These are phyloP conservation scores for Malassezia sympodialis DNA, from an alignment of 1,284 basidiomycete genomes.

Conservation along the genomic window DNA sequence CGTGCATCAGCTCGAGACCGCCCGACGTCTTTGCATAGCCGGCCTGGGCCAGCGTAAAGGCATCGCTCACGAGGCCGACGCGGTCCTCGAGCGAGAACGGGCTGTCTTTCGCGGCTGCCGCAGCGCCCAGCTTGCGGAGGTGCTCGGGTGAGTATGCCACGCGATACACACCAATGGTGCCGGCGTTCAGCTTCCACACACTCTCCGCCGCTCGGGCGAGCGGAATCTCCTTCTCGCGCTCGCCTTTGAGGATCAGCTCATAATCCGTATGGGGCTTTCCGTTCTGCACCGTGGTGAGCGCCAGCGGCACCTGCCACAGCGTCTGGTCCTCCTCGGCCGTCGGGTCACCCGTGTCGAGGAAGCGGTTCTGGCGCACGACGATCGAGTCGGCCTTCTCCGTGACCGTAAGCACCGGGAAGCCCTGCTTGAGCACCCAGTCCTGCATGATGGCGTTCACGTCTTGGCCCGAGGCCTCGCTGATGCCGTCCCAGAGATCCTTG, in stretches of 20 bases:
- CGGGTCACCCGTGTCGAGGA: slow-evolving; percentile 66
- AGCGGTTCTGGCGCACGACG: slow-evolving; percentile 67
- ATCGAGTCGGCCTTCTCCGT: slow-evolving; percentile 56
- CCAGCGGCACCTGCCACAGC: slow-evolving; percentile 74
- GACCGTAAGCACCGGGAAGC: slow-evolving; percentile 67
- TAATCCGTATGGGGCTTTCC: slow-evolving; percentile 60
- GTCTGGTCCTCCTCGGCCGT: slow-evolving; percentile 72
- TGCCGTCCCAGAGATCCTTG: slow-evolving; percentile 77
- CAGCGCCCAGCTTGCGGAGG: slow-evolving; percentile 64
- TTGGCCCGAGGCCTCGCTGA: slow-evolving; percentile 63
- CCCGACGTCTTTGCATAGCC: slow-evolving; percentile 66
- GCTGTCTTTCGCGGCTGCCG: slow-evolving; percentile 60
- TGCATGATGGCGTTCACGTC: slow-evolving; percentile 75
- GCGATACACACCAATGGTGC: slow-evolving; percentile 78
- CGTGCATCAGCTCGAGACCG: slow-evolving; percentile 62
- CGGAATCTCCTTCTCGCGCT: slow-evolving; percentile 59
- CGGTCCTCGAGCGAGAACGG: slow-evolving; percentile 70
- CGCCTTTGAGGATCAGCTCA: slow-evolving; percentile 57
- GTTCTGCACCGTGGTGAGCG: slow-evolving; percentile 58
- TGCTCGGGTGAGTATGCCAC: slow-evolving; percentile 75
- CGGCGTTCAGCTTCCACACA: slow-evolving; percentile 72
- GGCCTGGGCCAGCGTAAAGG: slow-evolving; percentile 66
- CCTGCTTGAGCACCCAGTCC: slow-evolving; percentile 78
- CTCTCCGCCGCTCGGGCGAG: slow-evolving; percentile 56
- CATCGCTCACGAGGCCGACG: slow-evolving; percentile 71